Evolutionary conservation across 352 stramenopile species (phyloP).

Genomic region (Pilasporangium apinafurcum): DNA sequence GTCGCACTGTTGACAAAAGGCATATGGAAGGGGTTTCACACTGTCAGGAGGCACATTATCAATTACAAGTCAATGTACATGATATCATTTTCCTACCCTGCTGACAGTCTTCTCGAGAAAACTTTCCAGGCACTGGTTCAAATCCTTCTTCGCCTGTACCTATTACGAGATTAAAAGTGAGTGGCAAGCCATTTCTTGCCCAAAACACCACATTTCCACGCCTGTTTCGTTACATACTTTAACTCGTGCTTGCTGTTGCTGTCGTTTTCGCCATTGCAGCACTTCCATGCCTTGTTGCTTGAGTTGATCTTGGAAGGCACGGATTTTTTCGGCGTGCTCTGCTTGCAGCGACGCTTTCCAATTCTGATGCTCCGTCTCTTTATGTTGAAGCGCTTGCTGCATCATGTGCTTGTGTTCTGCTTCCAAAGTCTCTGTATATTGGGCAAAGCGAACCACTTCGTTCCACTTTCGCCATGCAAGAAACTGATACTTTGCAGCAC

Average conservation of each 20-base stretch:
- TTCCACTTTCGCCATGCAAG: conserved; percentile 6
- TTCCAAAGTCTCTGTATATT: neutral
- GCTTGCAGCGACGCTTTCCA: conserved; percentile 1
- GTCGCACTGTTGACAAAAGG: conserved; percentile 58
- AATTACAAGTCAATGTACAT: neutral
- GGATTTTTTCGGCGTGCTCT: conserved; percentile 11
- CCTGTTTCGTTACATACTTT: conserved; percentile 3
- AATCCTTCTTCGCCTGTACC: conserved; percentile 7
- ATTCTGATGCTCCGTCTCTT: neutral
- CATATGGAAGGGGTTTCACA: too few relatives aligned
- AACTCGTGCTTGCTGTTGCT: conserved; percentile 1
- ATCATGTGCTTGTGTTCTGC: neutral
- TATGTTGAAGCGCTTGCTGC: neutral
- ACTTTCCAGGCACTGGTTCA: conserved; percentile 18
- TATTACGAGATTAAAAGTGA: conserved; percentile 1
- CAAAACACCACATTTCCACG: conserved; percentile 14
- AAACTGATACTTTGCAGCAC: neutral
- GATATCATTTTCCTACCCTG: conserved; percentile 1
- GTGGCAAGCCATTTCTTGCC: neutral
- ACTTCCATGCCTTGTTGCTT: conserved; percentile 18
- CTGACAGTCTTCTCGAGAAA: conserved; percentile 28
- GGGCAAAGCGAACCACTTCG: neutral
- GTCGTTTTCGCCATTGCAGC: neutral
- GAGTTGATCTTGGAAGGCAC: conserved; percentile 10
- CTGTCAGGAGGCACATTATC: too few relatives aligned